A percentile compares a stretch with the other conserved stretches of the same genome.
phyloP scores from a whole-genome alignment of 2,329 filamentous ascomycete species.

The Venturia aucupariae region DNA sequence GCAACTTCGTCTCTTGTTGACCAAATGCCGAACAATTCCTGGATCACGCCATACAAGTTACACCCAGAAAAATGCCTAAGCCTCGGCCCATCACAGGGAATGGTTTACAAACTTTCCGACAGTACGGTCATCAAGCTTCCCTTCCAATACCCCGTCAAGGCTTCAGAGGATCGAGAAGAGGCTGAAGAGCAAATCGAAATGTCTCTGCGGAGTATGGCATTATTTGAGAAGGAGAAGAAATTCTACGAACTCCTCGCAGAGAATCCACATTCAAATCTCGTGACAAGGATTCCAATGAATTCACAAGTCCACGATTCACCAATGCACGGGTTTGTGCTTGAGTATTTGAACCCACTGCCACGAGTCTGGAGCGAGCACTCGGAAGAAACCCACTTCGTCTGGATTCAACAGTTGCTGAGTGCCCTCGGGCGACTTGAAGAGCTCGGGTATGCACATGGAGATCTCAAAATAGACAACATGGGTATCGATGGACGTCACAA shows the following conservation, averaged over 20 bases:
- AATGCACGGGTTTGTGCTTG: slow-evolving; percentile 12
- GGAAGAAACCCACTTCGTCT: slow-evolving; percentile 13
- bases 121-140: slow-evolving; percentile 14
- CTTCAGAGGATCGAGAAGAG: slow-evolving; percentile 11
- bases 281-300: slow-evolving; percentile 12
- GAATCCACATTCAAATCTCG: slow-evolving; percentile 15
- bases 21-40: slow-evolving; percentile 5
- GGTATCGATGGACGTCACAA: slow-evolving; percentile 14
- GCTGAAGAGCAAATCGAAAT: slow-evolving; percentile 15
- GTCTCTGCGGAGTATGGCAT: slow-evolving; percentile 13
- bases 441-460: slow-evolving; percentile 15
- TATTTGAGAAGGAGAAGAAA: slow-evolving; percentile 15
- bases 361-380: slow-evolving; percentile 9
- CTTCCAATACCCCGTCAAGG: slow-evolving; percentile 15
- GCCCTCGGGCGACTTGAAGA: slow-evolving; percentile 14
- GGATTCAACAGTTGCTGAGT: slow-evolving; percentile 16
- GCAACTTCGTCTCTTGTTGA: background rate
- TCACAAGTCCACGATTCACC: background rate
- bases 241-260: slow-evolving; percentile 16
- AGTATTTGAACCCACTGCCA: slow-evolving; percentile 11
- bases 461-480: slow-evolving; percentile 15
- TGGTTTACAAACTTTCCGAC: slow-evolving; percentile 15
- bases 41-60: slow-evolving; percentile 15
- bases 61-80: slow-evolving; percentile 14
- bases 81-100: slow-evolving; percentile 14